Conservation (phyloP, 179 eudicot genomes). For the Vitellaria paradoxa region DNA sequence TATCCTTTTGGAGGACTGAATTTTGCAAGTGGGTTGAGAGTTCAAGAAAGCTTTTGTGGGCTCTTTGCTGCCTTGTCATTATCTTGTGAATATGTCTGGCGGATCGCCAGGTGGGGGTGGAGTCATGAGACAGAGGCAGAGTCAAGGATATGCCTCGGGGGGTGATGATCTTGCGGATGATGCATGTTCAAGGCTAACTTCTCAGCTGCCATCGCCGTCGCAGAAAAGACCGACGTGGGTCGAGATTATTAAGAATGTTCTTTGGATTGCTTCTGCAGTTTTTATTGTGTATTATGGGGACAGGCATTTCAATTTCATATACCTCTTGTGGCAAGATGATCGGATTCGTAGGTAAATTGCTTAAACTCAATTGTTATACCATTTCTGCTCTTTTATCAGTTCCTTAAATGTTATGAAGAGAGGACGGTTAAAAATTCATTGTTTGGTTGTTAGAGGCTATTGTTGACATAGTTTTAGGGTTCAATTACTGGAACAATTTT, state of each 20-base stretch:
- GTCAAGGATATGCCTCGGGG: slow-evolving; percentile 84
- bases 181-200: slow-evolving; percentile 66
- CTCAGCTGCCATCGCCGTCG: slow-evolving; percentile 22
- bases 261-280: slow-evolving; percentile 80
- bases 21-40: background rate
- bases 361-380: background rate
- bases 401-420: background rate
- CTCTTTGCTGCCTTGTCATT: slow-evolving; percentile 1
- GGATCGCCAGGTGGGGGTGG: slow-evolving; percentile 70
- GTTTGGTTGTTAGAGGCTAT: background rate
- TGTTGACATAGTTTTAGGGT: background rate
- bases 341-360: slow-evolving; percentile 69
- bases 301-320: slow-evolving; percentile 62
- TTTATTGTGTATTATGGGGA: slow-evolving; percentile 85
- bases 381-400: background rate
- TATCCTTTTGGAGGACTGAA: background rate
- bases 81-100: slow-evolving; percentile 57
- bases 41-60: background rate
- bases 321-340: slow-evolving; percentile 65
- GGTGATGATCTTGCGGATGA: slow-evolving; percentile 90
- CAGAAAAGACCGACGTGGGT: slow-evolving; percentile 47
- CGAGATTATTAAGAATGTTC: slow-evolving; percentile 69
- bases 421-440: background rate
- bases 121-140: slow-evolving; percentile 83
- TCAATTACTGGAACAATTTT: background rate